phyloP scores from a whole-genome alignment of 2,329 filamentous ascomycete species.

The Fusarium sp. region DNA sequence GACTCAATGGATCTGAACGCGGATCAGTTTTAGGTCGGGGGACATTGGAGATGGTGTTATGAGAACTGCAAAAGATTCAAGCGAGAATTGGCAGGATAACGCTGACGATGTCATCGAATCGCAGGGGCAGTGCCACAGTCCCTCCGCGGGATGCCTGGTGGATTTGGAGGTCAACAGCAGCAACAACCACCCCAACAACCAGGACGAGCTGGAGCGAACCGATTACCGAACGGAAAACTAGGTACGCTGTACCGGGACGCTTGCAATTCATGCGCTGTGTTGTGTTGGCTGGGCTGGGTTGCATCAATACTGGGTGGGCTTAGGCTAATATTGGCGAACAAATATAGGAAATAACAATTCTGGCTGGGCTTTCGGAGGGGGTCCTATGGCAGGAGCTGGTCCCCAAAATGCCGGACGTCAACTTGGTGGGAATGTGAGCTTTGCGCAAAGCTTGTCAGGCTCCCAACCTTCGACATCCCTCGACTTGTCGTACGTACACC shows the following conservation, averaged over 20 bases:
- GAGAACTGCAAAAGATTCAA: constrained; percentile 17
- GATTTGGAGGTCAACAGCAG: constrained; percentile 69
- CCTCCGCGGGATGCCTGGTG: constrained; percentile 70
- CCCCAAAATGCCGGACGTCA: constrained; percentile 66
- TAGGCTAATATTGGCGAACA: constrained; percentile 39
- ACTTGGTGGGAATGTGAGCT: constrained; percentile 70
- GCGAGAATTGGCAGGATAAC: constrained; percentile 33
- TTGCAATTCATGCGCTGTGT: constrained; percentile 2
- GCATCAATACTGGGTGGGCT: constrained; percentile 9
- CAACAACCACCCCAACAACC: constrained; percentile 67
- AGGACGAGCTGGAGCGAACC: constrained; percentile 65
- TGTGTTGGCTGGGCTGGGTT: constrained; percentile 15
- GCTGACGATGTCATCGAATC: constrained; percentile 46
- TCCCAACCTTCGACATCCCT: constrained; percentile 71
- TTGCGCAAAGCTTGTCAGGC: constrained; percentile 73
- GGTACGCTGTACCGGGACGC: constrained; percentile 53
- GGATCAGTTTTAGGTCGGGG: background rate
- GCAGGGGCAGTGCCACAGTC: constrained; percentile 70
- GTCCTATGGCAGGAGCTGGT: constrained; percentile 68
- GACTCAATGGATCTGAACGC: constrained; percentile 28
- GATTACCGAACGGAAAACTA: constrained; percentile 74
- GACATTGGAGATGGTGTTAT: constrained; percentile 7
- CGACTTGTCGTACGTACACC: constrained; percentile 70
- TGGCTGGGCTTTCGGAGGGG: constrained; percentile 72
- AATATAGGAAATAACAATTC: constrained; percentile 61